phyloP scores from a whole-genome alignment of 805 yeast species.

The Priceomyces carsonii region DNA sequence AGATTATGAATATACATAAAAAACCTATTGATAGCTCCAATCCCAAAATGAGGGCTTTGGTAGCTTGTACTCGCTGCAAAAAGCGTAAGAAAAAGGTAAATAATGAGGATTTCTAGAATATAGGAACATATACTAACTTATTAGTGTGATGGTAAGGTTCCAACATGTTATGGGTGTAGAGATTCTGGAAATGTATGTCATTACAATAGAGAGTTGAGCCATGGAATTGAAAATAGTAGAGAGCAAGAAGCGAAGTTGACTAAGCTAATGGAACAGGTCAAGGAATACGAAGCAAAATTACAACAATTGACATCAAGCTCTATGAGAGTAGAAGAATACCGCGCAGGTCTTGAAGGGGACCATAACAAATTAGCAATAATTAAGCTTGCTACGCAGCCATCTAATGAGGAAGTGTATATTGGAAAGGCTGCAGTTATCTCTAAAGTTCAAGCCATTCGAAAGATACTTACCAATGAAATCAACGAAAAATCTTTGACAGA shows the following conservation, averaged over 20 bases:
- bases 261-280: not conserved
- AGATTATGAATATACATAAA: too few species aligned
- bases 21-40: too few species aligned
- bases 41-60: too few species aligned
- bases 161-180: slow-evolving; percentile 1
- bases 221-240: not conserved
- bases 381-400: slow-evolving; percentile 8
- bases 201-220: not conserved
- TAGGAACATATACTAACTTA: not conserved
- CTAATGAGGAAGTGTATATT: slow-evolving; percentile 15
- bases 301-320: slow-evolving; percentile 1
- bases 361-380: not conserved
- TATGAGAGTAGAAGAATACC: not conserved
- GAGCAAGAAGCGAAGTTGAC: slow-evolving; percentile 1
- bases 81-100: not conserved
- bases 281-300: not conserved
- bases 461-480: slow-evolving; percentile 10
- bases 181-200: not conserved
- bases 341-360: not conserved
- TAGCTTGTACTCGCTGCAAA: not conserved
- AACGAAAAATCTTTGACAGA: not conserved
- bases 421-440: slow-evolving; percentile 22
- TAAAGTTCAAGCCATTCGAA: slow-evolving; percentile 22
- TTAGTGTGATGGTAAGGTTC: slow-evolving; percentile 1
- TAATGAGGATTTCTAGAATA: not conserved